phyloP scores from a whole-genome alignment of 176 grass and related monocot species.

The Tuctoria greenei region DNA sequence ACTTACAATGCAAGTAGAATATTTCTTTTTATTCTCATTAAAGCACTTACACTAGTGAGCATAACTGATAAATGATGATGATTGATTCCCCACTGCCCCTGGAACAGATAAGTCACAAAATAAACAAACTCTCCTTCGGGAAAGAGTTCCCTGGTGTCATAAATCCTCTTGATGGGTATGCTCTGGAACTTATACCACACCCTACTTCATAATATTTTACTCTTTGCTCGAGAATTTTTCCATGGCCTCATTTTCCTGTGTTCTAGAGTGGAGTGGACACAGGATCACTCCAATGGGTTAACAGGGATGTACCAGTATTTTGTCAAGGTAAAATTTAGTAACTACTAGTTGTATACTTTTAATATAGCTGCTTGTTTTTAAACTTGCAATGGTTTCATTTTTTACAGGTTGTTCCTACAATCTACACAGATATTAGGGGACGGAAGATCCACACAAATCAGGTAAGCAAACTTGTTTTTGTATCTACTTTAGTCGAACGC shows the following conservation, averaged over 20 bases:
- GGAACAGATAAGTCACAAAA: conserved; percentile 96
- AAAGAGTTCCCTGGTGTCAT: conserved; percentile 90
- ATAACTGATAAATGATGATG: conserved; percentile 24
- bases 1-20: conserved; percentile 82
- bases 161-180: conserved; percentile 99
- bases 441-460: conserved; percentile 96
- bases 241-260: conserved; percentile 28
- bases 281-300: conserved; percentile 59
- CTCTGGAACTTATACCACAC: conserved; percentile 14
- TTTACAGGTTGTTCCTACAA: conserved; percentile 96
- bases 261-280: conserved; percentile 86
- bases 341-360: conserved; percentile 12
- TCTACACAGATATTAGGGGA: conserved; percentile 93
- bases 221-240: conserved; percentile 39
- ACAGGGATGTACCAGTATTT: conserved; percentile 98
- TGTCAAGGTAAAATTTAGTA: conserved; percentile 71
- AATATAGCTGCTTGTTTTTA: conserved; percentile 2
- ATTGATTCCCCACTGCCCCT: conserved; percentile 21
- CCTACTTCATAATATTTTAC: not conserved
- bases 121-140: conserved; percentile 99
- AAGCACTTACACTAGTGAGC: conserved; percentile 11
- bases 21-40: conserved; percentile 21
- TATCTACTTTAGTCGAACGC: conserved; percentile 34
- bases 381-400: conserved; percentile 7
- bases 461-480: conserved; percentile 42